Evolutionary conservation across 768 basidiomycete species (phyloP).

Genomic region (Vararia minispora): DNA sequence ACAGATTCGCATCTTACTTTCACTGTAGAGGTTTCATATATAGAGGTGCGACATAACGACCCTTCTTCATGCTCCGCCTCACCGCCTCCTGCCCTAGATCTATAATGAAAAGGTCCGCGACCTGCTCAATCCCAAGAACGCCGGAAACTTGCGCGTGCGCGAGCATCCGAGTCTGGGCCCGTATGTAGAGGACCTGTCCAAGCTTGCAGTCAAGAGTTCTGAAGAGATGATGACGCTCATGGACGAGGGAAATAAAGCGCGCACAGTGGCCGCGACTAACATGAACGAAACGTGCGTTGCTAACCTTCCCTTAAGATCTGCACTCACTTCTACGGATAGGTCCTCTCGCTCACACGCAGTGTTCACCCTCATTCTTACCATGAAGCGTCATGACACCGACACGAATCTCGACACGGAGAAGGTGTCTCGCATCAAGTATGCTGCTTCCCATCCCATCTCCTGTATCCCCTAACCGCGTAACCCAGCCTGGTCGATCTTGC

Average conservation of each 20-base stretch:
- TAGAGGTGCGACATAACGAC: slow-evolving; percentile 49
- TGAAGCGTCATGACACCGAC: slow-evolving; percentile 75
- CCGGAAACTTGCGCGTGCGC: slow-evolving; percentile 90
- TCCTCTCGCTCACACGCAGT: slow-evolving; percentile 92
- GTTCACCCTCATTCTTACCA: slow-evolving; percentile 89
- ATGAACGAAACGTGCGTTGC: slow-evolving; percentile 99
- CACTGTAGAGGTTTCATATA: slow-evolving; percentile 97
- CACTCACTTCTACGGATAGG: neutral
- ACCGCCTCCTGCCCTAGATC: slow-evolving; percentile 38
- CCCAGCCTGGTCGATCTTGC: slow-evolving; percentile 92
- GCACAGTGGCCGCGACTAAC: slow-evolving; percentile 97
- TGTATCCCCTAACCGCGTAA: neutral
- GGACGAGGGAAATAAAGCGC: slow-evolving; percentile 99
- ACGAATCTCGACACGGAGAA: slow-evolving; percentile 94
- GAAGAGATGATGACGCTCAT: slow-evolving; percentile 98
- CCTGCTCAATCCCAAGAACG: slow-evolving; percentile 93
- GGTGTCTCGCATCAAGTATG: slow-evolving; percentile 91
- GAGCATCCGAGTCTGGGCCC: slow-evolving; percentile 95
- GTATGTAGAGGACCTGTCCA: slow-evolving; percentile 97
- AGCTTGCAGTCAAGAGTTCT: slow-evolving; percentile 83
- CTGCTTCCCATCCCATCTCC: neutral
- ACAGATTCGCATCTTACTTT: slow-evolving; percentile 63
- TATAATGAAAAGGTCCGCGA: slow-evolving; percentile 99
- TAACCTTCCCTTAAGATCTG: slow-evolving; percentile 6
- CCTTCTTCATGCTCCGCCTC: neutral